phyloP scores from a whole-genome alignment of 2,329 filamentous ascomycete genomes.

The Gliomastix tumulicola region DNA sequence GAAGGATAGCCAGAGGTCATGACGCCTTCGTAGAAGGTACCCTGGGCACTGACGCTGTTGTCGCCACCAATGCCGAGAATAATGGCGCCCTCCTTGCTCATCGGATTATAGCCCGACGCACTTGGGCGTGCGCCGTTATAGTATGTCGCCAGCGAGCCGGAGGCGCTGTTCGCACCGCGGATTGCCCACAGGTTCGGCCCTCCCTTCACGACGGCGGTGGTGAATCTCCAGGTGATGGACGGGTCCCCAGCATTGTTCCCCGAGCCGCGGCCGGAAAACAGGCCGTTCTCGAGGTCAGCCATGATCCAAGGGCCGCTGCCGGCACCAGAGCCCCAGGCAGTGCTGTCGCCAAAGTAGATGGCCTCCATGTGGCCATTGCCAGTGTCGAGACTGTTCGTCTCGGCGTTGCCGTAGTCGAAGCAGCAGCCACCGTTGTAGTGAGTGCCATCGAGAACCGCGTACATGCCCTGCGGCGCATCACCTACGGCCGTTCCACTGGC shows the following conservation, averaged over 20 bases:
- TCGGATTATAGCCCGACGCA: constrained; percentile 58
- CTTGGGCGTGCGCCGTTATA: constrained; percentile 50
- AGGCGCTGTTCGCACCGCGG: constrained; percentile 47
- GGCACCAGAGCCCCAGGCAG: constrained; percentile 53
- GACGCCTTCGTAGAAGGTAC: constrained; percentile 59
- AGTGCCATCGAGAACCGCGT: constrained; percentile 51
- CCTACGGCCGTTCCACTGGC: constrained; percentile 44
- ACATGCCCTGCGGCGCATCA: constrained; percentile 52
- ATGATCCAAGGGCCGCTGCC: constrained; percentile 60
- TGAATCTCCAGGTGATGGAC: constrained; percentile 45
- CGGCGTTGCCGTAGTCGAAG: constrained; percentile 52
- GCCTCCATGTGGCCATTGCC: constrained; percentile 63
- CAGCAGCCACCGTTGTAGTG: constrained; percentile 52
- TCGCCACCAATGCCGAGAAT: constrained; percentile 67
- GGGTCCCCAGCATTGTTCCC: constrained; percentile 43
- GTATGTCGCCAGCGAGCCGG: constrained; percentile 48
- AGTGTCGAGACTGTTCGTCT: constrained; percentile 42
- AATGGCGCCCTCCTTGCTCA: constrained; percentile 59
- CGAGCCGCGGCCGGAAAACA: constrained; percentile 48
- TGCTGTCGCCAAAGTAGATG: too few species aligned
- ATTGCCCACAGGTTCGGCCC: constrained; percentile 49
- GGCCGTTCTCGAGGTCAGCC: constrained; percentile 61
- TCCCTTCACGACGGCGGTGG: constrained; percentile 52
- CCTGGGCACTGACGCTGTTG: constrained; percentile 51
- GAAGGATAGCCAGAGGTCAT: constrained; percentile 57